Evolutionary conservation across 371 early-diverging fungal species (phyloP).

Genomic region (Massospora cicadina): DNA sequence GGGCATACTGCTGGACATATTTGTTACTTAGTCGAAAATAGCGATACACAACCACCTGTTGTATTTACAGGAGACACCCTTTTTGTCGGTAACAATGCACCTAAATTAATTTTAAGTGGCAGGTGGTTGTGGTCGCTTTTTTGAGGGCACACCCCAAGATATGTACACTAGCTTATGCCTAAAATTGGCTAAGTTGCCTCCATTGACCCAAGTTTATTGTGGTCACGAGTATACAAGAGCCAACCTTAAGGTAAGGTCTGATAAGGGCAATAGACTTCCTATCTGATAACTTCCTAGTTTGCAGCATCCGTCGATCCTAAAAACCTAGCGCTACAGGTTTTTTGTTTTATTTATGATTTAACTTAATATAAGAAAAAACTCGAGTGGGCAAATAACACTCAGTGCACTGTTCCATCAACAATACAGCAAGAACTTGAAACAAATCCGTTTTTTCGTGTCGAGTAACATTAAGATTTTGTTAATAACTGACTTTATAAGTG

Average conservation of each 20-base stretch:
- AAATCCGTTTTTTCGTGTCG: conserved; percentile 79
- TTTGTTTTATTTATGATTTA: conserved; percentile 15
- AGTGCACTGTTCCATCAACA: conserved; percentile 62
- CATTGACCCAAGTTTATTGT: conserved; percentile 69
- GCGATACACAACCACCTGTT: conserved; percentile 10
- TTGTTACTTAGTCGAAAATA: conserved; percentile 57
- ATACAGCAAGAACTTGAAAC: conserved; percentile 66
- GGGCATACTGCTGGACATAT: conserved; percentile 86
- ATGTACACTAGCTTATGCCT: conserved; percentile 59
- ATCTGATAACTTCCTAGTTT: conserved; percentile 23
- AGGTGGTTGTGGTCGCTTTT: conserved; percentile 78
- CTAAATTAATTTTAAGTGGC: background rate
- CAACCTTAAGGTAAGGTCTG: conserved; percentile 30
- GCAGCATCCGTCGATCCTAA: conserved; percentile 33
- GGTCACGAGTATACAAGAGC: conserved; percentile 80
- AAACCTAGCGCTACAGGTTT: conserved; percentile 23
- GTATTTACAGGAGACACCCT: conserved; percentile 17
- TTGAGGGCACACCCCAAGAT: conserved; percentile 73
- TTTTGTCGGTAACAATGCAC: conserved; percentile 18
- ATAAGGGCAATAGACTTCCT: background rate
- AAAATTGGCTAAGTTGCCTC: conserved; percentile 45
- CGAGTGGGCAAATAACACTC: conserved; percentile 28
- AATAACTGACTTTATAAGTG: background rate
- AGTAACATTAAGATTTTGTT: conserved; percentile 15
- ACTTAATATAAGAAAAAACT: conserved; percentile 24